These are phyloP conservation scores for Westerdykella ornata DNA, from an alignment of 2,329 filamentous ascomycete species.

Conservation along the genomic window DNA sequence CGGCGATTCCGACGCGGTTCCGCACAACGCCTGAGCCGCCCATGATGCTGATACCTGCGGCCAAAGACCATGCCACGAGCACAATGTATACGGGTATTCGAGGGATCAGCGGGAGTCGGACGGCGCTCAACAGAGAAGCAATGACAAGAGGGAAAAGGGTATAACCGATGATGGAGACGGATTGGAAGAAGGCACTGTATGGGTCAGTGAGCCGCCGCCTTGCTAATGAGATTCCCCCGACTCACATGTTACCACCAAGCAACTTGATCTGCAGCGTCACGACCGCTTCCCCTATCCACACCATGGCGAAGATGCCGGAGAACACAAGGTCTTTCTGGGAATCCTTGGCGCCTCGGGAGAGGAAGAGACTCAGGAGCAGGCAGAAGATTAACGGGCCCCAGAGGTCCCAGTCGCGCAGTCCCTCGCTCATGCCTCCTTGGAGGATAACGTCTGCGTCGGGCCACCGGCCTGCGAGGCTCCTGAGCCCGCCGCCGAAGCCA, in stretches of 20 bases:
- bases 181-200: slow-evolving; percentile 88
- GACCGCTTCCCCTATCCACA: slow-evolving; percentile 94
- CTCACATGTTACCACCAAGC: slow-evolving; percentile 92
- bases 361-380: slow-evolving; percentile 74
- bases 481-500: slow-evolving; percentile 41
- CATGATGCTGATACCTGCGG: slow-evolving; percentile 90
- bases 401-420: slow-evolving; percentile 91
- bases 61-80: slow-evolving; percentile 85
- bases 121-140: slow-evolving; percentile 78
- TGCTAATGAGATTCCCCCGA: slow-evolving; percentile 20
- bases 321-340: slow-evolving; percentile 87
- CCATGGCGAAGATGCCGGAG: slow-evolving; percentile 90
- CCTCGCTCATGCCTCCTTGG: slow-evolving; percentile 73
- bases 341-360: slow-evolving; percentile 72
- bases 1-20: slow-evolving; percentile 86
- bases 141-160: slow-evolving; percentile 96
- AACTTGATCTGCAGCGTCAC: slow-evolving; percentile 98
- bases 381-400: slow-evolving; percentile 97
- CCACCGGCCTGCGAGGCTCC: slow-evolving; percentile 56
- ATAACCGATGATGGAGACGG: slow-evolving; percentile 95
- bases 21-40: slow-evolving; percentile 92
- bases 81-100: slow-evolving; percentile 87
- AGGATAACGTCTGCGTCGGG: slow-evolving; percentile 61
- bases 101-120: slow-evolving; percentile 70
- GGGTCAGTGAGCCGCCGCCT: slow-evolving; percentile 19